phyloP scores from a whole-genome alignment of 345 rosid species.

The Bretschneidera sinensis region DNA sequence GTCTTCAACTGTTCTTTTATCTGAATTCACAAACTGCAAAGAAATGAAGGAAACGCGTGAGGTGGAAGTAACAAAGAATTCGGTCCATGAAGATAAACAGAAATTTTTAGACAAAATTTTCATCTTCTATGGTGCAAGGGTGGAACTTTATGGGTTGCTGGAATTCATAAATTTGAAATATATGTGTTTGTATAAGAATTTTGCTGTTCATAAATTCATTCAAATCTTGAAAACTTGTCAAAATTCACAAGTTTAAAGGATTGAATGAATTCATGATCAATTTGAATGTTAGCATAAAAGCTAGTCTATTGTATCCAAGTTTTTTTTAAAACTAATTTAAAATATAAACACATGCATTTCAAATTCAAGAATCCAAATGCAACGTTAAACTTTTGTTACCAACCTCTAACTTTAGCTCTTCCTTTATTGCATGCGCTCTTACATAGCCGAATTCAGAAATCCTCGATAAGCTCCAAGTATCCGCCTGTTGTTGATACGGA shows the following conservation, averaged over 20 bases:
- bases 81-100: background rate
- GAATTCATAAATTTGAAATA: too few species aligned
- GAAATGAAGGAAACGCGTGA: background rate
- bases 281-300: too few species aligned
- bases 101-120: too few species aligned
- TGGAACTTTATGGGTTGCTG: too few species aligned
- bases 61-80: background rate
- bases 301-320: too few species aligned
- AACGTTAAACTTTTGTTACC: background rate
- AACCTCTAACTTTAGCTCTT: constrained; percentile 45
- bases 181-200: too few species aligned
- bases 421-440: constrained; percentile 42
- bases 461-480: constrained; percentile 50
- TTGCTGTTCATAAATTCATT: too few species aligned
- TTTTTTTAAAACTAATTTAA: background rate
- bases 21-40: constrained; percentile 47
- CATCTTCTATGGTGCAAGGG: too few species aligned
- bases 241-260: too few species aligned
- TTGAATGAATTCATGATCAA: too few species aligned
- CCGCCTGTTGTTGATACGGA: constrained; percentile 17
- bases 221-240: too few species aligned
- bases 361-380: background rate
- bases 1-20: constrained; percentile 34
- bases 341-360: background rate
- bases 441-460: constrained; percentile 41